Percentiles rank a stretch among this genome's conserved stretches.
phyloP scores from a whole-genome alignment of 2,329 filamentous ascomycete species.

The Beauveria medogensis region DNA sequence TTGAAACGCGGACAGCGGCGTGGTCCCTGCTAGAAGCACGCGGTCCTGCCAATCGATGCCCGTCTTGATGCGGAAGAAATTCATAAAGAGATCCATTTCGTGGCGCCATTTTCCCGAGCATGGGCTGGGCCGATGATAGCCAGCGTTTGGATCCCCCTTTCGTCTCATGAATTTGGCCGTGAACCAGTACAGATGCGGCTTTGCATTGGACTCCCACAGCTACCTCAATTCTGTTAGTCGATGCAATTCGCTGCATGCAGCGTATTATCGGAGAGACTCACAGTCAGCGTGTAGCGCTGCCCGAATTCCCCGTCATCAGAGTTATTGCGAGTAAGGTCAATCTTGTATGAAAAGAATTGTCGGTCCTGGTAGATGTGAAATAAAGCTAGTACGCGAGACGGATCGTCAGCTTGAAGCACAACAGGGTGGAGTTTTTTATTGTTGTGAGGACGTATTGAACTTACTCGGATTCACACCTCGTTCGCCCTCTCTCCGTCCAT shows the following conservation, averaged over 20 bases:
- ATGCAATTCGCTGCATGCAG: too few species aligned
- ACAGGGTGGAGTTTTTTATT: neutral
- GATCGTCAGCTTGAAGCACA: neutral
- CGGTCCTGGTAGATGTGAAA: conserved; percentile 58
- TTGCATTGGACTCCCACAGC: conserved; percentile 59
- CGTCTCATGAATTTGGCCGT: conserved; percentile 43
- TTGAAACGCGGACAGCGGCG: conserved; percentile 27
- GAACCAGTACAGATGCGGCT: conserved; percentile 53
- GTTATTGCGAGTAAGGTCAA: conserved; percentile 50
- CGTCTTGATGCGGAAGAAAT: conserved; percentile 51
- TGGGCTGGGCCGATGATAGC: conserved; percentile 30
- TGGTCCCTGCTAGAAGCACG: conserved; percentile 27
- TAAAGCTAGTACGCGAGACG: conserved; percentile 18
- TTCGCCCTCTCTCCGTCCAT: conserved; percentile 31
- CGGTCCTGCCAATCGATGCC: conserved; percentile 53
- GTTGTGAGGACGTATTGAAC: conserved; percentile 15
- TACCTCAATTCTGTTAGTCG: conserved; percentile 24
- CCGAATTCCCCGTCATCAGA: conserved; percentile 34
- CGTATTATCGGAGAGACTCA: conserved; percentile 28
- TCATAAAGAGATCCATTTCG: conserved; percentile 44
- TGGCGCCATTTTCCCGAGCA: conserved; percentile 29
- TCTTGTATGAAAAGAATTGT: conserved; percentile 54
- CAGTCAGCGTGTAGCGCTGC: conserved; percentile 52
- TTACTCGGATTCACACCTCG: conserved; percentile 43
- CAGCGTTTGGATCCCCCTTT: conserved; percentile 27